A percentile compares a stretch with the other conserved stretches of the same genome.
Evolutionary conservation across 768 basidiomycete species (phyloP).

Genomic region (Hericium alpestre): DNA sequence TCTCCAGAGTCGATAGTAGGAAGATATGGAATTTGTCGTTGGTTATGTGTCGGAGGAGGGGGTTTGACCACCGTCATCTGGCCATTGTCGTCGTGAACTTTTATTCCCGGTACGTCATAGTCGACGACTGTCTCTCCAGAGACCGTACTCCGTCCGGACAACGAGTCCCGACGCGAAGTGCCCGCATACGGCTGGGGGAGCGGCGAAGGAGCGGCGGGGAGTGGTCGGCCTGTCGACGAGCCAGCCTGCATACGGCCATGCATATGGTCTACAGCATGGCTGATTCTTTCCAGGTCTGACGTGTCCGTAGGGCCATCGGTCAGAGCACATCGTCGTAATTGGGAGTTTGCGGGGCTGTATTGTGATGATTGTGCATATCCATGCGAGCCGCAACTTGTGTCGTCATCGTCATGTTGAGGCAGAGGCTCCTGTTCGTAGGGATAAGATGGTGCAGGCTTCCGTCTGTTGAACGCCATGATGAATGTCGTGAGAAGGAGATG

Average conservation of each 20-base stretch:
- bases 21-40: conserved; percentile 6
- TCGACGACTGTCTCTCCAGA: not conserved
- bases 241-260: conserved; percentile 4
- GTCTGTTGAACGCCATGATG: not conserved
- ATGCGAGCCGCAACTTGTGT: not conserved
- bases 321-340: not conserved
- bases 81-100: conserved; percentile 2
- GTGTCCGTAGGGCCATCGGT: not conserved
- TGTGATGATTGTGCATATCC: not conserved
- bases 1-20: conserved; percentile 25
- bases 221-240: not conserved
- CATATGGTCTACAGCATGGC: conserved; percentile 8
- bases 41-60: not conserved
- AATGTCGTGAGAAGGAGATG: not conserved
- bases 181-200: not conserved
- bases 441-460: not conserved
- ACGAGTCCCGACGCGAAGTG: not conserved
- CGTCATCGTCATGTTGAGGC: not conserved
- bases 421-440: not conserved
- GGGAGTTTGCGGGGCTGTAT: not conserved
- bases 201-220: not conserved
- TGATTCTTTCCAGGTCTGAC: conserved; percentile 9
- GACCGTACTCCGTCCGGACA: too few species aligned
- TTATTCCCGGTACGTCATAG: not conserved
- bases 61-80: not conserved